A percentile compares a stretch with the other conserved stretches of the same genome.
Conservation (phyloP, 177 flowering plant genomes). For the Vitis hybrid region DNA sequence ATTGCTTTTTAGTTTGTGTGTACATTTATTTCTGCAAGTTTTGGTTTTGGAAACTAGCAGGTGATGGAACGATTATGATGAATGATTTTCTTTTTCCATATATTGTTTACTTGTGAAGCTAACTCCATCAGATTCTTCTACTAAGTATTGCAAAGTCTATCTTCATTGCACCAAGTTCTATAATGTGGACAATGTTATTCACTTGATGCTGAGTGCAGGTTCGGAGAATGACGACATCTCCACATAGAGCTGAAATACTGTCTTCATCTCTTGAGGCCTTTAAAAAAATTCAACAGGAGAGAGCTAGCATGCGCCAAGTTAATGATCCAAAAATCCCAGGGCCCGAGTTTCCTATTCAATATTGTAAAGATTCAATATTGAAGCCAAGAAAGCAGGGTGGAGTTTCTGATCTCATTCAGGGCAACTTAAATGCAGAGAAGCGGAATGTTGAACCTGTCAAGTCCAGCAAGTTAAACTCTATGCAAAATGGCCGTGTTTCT, state of each 20-base stretch:
- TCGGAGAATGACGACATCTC: constrained; percentile 91
- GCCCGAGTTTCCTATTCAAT: constrained; percentile 20
- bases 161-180: constrained; percentile 1
- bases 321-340: constrained; percentile 23
- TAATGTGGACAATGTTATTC: constrained; percentile 7
- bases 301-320: constrained; percentile 39
- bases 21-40: neutral
- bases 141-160: neutral
- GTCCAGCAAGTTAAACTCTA: constrained; percentile 29
- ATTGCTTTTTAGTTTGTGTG: too few species aligned
- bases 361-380: constrained; percentile 26
- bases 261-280: constrained; percentile 95
- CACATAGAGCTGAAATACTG: constrained; percentile 87
- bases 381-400: constrained; percentile 46
- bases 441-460: constrained; percentile 39
- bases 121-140: neutral
- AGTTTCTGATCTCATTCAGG: constrained; percentile 30
- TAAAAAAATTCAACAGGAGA: constrained; percentile 83
- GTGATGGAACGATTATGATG: neutral
- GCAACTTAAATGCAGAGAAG: constrained; percentile 36
- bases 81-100: neutral
- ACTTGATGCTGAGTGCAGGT: constrained; percentile 53
- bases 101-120: neutral
- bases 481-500: constrained; percentile 24
- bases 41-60: neutral